Evolutionary conservation across 305 asterid species (phyloP), one percentile per base, ranked within the genome.

Genomic region (Fraxinus nigra): DNA sequence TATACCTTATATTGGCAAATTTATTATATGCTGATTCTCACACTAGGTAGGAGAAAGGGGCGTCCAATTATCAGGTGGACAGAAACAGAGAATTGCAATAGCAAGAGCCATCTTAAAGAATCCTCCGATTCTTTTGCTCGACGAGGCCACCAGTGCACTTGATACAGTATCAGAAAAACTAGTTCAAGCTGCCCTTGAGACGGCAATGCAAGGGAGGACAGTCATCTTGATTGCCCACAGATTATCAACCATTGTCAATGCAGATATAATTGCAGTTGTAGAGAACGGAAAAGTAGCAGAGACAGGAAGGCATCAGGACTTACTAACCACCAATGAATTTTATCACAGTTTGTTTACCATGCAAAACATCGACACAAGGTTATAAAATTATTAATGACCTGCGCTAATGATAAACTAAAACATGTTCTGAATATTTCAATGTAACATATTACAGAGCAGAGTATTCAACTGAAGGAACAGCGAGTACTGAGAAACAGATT

Each of bases 141-240:
- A 94, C 35, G 98, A 94, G 88, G 98, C 97, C 85, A 94, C 98
- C 81, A 94, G 98, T 76, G 97, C 98, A 79, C 97, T 94, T 30
- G 98, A 94, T 85, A 89, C 97, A 82, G 97, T 92, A 86, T 92
- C 98, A 0, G 98, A 94, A 85, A 90, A 90, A 89, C 85, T 91
- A 56, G 98, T 94, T 84, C 97, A 94, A 88, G 92, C 86, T 84
- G 98, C 98, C 56, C 90, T 94, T 26, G 97, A 94, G 83, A 89
- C 82, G 8, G 97, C 97, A 81, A 93, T 89, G 92, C 87, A 84
- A 80, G 95, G 94, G 84, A 91, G 97, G 82, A 92, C 98, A 65
- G 97, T 92, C 87, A 91, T 94, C 85, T 82, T 94, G 81, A 92
- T 91, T 14, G 98, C 98, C 33, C 98, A 94, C 90, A 88, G 97